Base-by-base conservation (phyloP, 2,329 filamentous ascomycete species). In the Aschersonia sp. region DNA sequence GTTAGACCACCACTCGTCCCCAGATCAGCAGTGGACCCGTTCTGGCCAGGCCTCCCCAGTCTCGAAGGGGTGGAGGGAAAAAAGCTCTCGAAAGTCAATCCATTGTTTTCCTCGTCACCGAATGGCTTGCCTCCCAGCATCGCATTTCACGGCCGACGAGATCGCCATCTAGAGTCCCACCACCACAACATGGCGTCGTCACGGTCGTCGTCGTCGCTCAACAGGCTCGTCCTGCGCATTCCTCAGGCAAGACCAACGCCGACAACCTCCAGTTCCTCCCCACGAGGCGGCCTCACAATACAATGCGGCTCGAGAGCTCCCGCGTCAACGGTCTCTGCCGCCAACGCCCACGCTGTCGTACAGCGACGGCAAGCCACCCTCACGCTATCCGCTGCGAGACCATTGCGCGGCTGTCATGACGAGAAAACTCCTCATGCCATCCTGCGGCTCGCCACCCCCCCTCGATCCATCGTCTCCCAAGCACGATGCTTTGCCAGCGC, bases 401-500 rank as follows among this genome's bases (percentile, higher is more conserved):
- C 22, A 22, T 22, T 22, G 22, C 22, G 22, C 22, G 22, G 22
- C 2, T 22, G 2, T 11, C 30, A 29, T 22, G 35, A 37, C 35
- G 8, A 8, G 35, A 4, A 8, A 37, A 37, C 35, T 37, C 3
- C 8, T 4, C 35, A 37, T 12, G 35, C 35, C 35, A 37, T 37
- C 35, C 35, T 37, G 35, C 35, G 35, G 8, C 35, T 37, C 35
- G 35, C 12, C 35, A 8, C 12, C 35, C 35, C 35, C 12, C 8
- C 35, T 37, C 35, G 35, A 8, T 37, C 35, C 8, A 37, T 29
- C 42, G 42, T 48, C 33, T 41, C 50, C 22, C 46, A 49, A 22
- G 48, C 47, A 30, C 53, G 55, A 40, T 51, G 43, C 51, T 52
- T 52, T 12, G 35, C 49, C 31, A 40, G 46, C 30, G 8, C 44